Base-by-base conservation (phyloP, 2,329 filamentous ascomycete genomes). In the Calonectria hongkongensis region DNA sequence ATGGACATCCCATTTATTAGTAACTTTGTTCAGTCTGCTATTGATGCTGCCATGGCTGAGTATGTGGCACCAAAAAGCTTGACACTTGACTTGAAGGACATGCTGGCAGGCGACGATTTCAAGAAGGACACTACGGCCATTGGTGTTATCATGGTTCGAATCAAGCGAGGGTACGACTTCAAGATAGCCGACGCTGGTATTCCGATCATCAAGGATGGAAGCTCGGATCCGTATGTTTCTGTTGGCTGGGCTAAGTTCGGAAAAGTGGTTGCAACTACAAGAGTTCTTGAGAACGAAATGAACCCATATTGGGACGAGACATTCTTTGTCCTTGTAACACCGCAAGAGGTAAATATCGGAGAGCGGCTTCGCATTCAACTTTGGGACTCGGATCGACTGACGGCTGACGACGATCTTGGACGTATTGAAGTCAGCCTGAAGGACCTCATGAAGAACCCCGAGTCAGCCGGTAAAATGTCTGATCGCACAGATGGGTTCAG, bases 201-300 rank as follows among this genome's bases (percentile, higher is more conserved):
- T 41, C 91, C 91, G 0, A 86, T 91, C 2, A 82, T 92, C 70
- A 87, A 90, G 66, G 81, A 84, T 30, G 92, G 92, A 10, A 90
- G 91, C 7, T 91, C 92, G 12, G 94, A 95, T 82, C 87, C 92
- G 0, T 95, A 95, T 75, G 89, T 94, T 18, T 92, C 91, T 1
- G 91, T 94, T 9, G 92, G 91, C 1, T 95, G 93, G 93, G 93
- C 92, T 27, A 95, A 95, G 80, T 95, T 95, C 80, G 93, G 93
- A 90, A 62, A 86, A 93, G 71, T 92, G 85, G 80, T 92, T 88
- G 66, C 82, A 82, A 84, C 83, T 65, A 95, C 93, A 0, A 88
- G 93, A 62, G 88, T 95, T 50, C 87, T 95, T 27, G 82, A 88
- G 47, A 87, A 88, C 1, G 91, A 94, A 58, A 92, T 94, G 86